Percentiles rank a stretch among this genome's conserved stretches.
Conservation (phyloP, 2,329 filamentous ascomycete genomes). For the Microsporum canis region DNA sequence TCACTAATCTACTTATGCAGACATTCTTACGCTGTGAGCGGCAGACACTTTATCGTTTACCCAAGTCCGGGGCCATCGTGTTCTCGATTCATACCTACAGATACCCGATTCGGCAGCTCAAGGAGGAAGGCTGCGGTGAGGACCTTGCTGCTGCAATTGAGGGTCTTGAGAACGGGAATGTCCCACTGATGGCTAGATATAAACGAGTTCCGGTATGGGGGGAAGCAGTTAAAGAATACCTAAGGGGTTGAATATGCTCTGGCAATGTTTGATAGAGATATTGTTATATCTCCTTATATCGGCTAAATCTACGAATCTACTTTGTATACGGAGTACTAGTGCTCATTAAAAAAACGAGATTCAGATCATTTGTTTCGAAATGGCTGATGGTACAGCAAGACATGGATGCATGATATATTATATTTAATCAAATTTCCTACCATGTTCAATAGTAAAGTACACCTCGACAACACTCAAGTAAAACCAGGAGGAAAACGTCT, state of each 20-base stretch:
- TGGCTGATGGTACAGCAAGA: too few relatives aligned
- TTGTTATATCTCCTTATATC: too few relatives aligned
- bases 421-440: neutral
- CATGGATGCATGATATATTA: neutral
- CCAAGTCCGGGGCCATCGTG: conserved; percentile 42
- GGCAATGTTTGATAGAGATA: neutral
- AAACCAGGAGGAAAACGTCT: neutral
- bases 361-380: too few relatives aligned
- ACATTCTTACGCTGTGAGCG: conserved; percentile 46
- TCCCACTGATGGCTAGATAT: conserved; percentile 48
- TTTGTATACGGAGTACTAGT: neutral
- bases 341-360: too few relatives aligned
- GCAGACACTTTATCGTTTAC: conserved; percentile 51
- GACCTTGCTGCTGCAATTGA: conserved; percentile 48
- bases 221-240: conserved; percentile 42
- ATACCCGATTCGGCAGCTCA: conserved; percentile 45
- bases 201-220: conserved; percentile 49
- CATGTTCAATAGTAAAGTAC: neutral
- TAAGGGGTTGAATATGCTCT: conserved; percentile 23
- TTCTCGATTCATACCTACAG: conserved; percentile 55
- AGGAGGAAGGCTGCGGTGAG: conserved; percentile 45
- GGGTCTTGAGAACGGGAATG: conserved; percentile 46
- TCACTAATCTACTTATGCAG: conserved; percentile 19
- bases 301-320: neutral
- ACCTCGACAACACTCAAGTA: neutral